Evolutionary conservation across 805 yeast species (phyloP), one percentile per base, ranked within the genome.

Genomic region (Wickerhamiella azyma): DNA sequence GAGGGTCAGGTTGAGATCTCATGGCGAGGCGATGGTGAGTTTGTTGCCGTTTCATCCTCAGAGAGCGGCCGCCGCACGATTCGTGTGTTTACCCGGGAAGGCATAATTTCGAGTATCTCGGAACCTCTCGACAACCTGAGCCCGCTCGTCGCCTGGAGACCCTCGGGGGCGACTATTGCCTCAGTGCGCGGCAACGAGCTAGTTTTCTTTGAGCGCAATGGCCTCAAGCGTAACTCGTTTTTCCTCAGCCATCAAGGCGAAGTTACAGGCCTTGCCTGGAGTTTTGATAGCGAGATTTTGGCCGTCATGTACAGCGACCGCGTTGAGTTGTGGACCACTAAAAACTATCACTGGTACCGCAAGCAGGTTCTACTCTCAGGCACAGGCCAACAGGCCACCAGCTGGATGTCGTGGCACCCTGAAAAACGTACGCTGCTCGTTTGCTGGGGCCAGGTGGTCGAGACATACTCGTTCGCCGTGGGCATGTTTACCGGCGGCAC

Each of bases 11-110:
- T 67, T 6, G 61, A 65, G 39, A 72, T 92, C 14, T 77, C 94
- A 37, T 92, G 99, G 99, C 75, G 98, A 58, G 96, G 96, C 13
- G 98, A 92, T 60, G 82, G 95, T 57, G 88, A 83, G 52, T 86
- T 65, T 57, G 80, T 92, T 54, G 76, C 82, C 1, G 68, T 92
- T 1, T 72, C 79, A 18, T 67, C 81, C 0, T 63, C 77, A 28
- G 94, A 82, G 55, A 66, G 68, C 9, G 59, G 63, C 13, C 71
- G 94, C 59, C 74, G 98, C 62, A 88, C 81, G 13, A 68, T 92
- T 28, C 71, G 97, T 55, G 88, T 92, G 1, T 89, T 79, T 60
- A 70, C 75, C 24, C 72, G 96, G 52, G 73, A 70, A 10, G 95
- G 95, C 30, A 70, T 65, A 39, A 68, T 92, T 36, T 81, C 77